Evolutionary conservation across 78 protist genomes (phyloP), one percentile per base, ranked within the genome.

Genomic region (Diacronema lutheri): DNA sequence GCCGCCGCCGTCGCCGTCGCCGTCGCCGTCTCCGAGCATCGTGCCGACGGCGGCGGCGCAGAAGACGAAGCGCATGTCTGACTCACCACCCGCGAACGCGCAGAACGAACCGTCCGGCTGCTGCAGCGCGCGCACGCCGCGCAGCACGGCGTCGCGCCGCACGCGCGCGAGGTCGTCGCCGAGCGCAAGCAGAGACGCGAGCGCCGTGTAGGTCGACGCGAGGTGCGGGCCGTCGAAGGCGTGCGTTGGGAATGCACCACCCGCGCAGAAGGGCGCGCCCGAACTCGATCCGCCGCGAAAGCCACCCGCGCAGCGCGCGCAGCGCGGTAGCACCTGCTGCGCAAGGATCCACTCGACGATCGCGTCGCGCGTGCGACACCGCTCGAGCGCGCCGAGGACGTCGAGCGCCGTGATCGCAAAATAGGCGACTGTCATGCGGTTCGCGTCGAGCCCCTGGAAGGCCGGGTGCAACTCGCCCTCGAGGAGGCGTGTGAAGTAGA

Each of bases 201-300:
- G 29, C 33, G 91, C 88, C 4, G 80, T n/a, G 40, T 84, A 88
- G 20, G 91, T 83, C 91, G 83, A 83, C 56, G 91, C 87, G 33
- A 88, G 40, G 76, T 88, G 35, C 14, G 33, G 57, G 0, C 10
- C 0, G 69, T 74, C 81, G 29, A 4, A 74, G 26, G 21, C 41
- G 44, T 29, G 6, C 31, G 64, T 6, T 4, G 38, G 6, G 38
- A 23, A 19, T 21, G 79, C 31, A 14, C 60, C 79, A 25, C 23
- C 41, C 31, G 29, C 12, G 19, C 1, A 0, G 62, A 33, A 20
- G 13, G 60, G 21, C 25, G 26, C 61, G 64, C 81, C 81, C n/a
- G 19, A 12, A 64, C 4, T 44, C 14, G 26, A 29, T 44, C 26
- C 19, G 58, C 79, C 81, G 44, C 81, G 81, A 0, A 74, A 74